Conservation (phyloP, 352 stramenopile species). For the Sclerospora graminicola region DNA sequence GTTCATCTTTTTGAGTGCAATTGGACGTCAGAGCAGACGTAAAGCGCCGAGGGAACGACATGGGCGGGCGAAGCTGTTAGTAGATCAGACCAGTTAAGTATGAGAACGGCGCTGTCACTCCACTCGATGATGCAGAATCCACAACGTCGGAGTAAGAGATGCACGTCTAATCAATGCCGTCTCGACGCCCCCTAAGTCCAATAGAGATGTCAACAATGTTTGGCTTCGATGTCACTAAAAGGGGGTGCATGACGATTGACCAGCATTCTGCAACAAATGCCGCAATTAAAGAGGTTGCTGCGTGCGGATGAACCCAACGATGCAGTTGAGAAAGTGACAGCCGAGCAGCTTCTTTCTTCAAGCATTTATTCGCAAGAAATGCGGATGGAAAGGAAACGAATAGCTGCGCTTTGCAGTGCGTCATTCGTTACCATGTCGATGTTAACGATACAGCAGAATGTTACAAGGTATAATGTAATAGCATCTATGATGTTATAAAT, state of each 20-base stretch:
- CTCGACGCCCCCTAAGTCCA: background rate
- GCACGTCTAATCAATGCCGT: background rate
- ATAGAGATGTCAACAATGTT: constrained; percentile 18
- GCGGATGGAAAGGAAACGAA: constrained; percentile 14
- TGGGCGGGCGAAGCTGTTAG: constrained; percentile 19
- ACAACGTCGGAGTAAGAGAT: background rate
- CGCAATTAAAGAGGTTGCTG: constrained; percentile 26
- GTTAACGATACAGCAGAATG: constrained; percentile 1
- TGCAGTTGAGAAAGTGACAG: constrained; percentile 13
- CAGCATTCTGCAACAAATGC: constrained; percentile 25
- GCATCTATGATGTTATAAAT: background rate
- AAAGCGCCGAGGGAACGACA: constrained; percentile 28
- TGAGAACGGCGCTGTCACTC: background rate
- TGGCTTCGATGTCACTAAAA: constrained; percentile 8
- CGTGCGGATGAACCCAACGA: constrained; percentile 8
- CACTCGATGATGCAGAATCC: background rate
- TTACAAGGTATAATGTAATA: background rate
- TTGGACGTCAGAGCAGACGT: constrained; percentile 10
- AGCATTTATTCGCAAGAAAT: constrained; percentile 30
- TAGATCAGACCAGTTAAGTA: background rate
- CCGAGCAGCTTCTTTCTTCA: constrained; percentile 41
- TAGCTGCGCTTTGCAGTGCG: constrained; percentile 30
- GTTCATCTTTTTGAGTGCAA: constrained; percentile 14
- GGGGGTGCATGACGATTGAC: background rate
- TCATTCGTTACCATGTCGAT: constrained; percentile 21